A percentile compares a stretch with the other conserved stretches of the same genome.
phyloP scores from a whole-genome alignment of 192 early-diverging fungal genomes.

The Coemansia sp. region DNA sequence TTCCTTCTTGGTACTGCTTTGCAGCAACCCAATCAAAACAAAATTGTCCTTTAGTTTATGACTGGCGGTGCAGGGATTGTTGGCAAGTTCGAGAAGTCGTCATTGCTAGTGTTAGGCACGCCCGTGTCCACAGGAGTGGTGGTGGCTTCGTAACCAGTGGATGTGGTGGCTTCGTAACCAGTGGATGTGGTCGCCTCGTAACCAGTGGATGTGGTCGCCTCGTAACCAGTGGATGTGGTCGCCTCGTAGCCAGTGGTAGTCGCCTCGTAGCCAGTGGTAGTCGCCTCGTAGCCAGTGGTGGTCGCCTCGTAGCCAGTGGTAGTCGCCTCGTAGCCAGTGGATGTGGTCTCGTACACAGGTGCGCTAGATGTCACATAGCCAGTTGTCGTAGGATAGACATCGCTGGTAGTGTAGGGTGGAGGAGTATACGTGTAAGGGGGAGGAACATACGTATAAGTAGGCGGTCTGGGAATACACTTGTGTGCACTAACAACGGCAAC shows the following conservation, averaged over 20 bases:
- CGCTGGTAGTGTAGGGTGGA: conserved; percentile 14
- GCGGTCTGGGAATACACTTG: conserved; percentile 43
- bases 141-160: neutral
- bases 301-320: conserved; percentile 6
- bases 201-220: conserved; percentile 4
- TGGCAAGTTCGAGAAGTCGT: neutral
- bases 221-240: conserved; percentile 5
- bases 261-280: conserved; percentile 1
- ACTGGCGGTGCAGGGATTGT: conserved; percentile 5
- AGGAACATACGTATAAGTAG: conserved; percentile 10
- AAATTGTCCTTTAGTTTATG: neutral
- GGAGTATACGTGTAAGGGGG: conserved; percentile 9
- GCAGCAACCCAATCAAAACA: no score
- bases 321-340: conserved; percentile 1
- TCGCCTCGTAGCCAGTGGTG: conserved; percentile 4
- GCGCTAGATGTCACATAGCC: conserved; percentile 6
- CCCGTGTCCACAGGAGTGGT: conserved; percentile 1
- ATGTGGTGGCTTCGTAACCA: neutral
- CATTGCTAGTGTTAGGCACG: neutral
- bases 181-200: conserved; percentile 1
- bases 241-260: neutral
- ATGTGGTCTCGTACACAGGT: conserved; percentile 2
- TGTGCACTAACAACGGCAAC: conserved; percentile 24
- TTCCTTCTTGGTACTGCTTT: neutral
- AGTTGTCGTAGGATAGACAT: neutral